Percentiles rank a stretch among this genome's conserved stretches.
These are phyloP conservation scores for Silybum marianum DNA, from an alignment of 129 eudicot species.

Conservation along the genomic window DNA sequence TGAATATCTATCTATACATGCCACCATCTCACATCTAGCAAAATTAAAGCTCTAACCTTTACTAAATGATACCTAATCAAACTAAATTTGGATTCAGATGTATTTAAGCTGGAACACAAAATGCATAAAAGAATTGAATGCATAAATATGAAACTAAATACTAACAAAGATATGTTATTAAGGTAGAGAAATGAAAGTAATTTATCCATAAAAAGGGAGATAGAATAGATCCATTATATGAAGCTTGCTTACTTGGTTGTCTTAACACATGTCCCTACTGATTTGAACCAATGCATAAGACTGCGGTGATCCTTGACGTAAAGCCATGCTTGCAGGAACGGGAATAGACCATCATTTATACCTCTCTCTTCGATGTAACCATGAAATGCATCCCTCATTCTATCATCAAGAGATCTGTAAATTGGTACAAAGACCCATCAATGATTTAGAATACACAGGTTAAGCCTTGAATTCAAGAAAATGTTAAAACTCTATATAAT, in stretches of 20 bases:
- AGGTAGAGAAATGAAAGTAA: neutral
- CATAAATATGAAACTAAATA: neutral
- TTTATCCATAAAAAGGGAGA: neutral
- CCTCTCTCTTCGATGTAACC: conserved; percentile 81
- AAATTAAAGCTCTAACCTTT: conserved; percentile 1
- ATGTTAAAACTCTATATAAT: neutral
- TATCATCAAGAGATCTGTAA: conserved; percentile 76
- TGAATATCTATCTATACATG: neutral
- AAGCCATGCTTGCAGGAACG: conserved; percentile 97
- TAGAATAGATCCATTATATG: neutral
- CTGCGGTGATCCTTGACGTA: conserved; percentile 87
- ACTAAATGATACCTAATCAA: neutral
- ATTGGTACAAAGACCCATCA: neutral
- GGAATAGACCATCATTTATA: conserved; percentile 72
- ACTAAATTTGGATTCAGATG: neutral
- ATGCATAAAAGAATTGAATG: neutral
- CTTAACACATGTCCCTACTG: conserved; percentile 59
- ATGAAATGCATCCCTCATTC: conserved; percentile 84
- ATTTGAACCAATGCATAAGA: conserved; percentile 86
- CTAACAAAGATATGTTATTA: conserved; percentile 3
- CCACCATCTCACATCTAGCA: neutral
- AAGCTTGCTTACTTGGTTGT: conserved; percentile 41
- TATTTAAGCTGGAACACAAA: conserved; percentile 6
- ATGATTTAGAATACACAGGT: neutral
- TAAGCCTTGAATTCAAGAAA: neutral